Base-by-base conservation (phyloP, 148 eudicot genomes). In the Dysphania ambrosioides region DNA sequence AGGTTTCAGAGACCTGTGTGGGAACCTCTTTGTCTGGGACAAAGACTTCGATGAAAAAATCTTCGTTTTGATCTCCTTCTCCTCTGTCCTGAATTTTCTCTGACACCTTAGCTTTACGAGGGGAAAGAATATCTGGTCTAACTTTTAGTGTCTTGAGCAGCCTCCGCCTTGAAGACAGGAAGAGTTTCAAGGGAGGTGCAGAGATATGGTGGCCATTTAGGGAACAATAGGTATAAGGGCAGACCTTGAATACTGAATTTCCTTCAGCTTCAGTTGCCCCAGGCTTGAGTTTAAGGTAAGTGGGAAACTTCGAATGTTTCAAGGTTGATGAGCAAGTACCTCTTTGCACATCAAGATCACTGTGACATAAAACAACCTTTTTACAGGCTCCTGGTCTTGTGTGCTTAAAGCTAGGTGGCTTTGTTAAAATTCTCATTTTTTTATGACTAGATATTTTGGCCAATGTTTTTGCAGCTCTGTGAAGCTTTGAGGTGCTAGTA, bases 171-270 rank as follows among this genome's bases (percentile, higher is more conserved):
- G 88, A 82, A 42, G 88, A 70, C 87, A 93, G 77, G 86, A 93
- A 93, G 56, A 65, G 42, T 84, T 87, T 91, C 66, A 93, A 79
- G 0, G 98, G 91, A 12, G 91, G 88, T 66, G 82, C 53, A 67
- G 86, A 72, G 18, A 77, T 49, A 26, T 91, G n/a, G n/a, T n/a
- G 97, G 55, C 98, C 98, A 55, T 91, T 93, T 49, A 91, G 91
- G 38, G 98, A 93, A 72, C 98, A 93, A 53, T 93, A 93, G 1
- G 75, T 88, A 68, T 93, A 93, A 9, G 95, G 91, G 68, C 98
- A 93, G 18, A 93, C 93, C 78, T 88, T 87, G 83, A 87, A 78
- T 10, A 68, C 83, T 21, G 97, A 93, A 24, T 86, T 86, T 55
- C 97, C 98, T 62, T 91, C 81, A 34, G 85, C 84, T 79, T 93